Percentiles rank a stretch among this genome's conserved stretches.
These are phyloP conservation scores for Vaccinium macrocarpon DNA, from an alignment of 148 eudicot genomes.

Conservation along the genomic window DNA sequence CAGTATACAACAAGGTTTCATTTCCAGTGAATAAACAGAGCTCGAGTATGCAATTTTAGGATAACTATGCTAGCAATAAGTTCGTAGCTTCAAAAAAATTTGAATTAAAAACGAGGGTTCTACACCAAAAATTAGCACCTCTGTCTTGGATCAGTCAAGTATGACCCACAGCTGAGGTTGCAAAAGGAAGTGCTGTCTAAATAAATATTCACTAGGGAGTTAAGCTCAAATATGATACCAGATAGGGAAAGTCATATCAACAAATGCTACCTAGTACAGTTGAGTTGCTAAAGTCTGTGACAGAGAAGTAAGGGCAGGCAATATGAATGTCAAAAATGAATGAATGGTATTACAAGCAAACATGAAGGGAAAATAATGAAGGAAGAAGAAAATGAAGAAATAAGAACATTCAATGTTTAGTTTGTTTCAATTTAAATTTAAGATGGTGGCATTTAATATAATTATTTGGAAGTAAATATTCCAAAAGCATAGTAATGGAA, in stretches of 20 bases:
- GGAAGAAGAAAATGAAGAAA: conserved; percentile 4
- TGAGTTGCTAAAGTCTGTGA: neutral
- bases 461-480: neutral
- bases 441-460: neutral
- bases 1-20: neutral
- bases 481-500: neutral
- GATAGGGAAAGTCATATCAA: neutral
- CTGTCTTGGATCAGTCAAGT: neutral
- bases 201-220: neutral
- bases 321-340: neutral
- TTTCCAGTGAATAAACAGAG: neutral
- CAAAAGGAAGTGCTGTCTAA: neutral
- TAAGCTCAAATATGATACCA: neutral
- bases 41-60: neutral
- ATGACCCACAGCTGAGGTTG: neutral
- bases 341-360: neutral
- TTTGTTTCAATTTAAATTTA: neutral
- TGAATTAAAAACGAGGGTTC: neutral
- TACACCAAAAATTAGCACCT: neutral
- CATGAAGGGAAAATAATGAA: neutral
- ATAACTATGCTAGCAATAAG: neutral
- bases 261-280: neutral
- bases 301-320: neutral
- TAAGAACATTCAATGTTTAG: neutral
- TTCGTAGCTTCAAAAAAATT: neutral